Evolutionary conservation across 495 filamentous ascomycete species (phyloP).

Genomic region (Xylaria longipes): DNA sequence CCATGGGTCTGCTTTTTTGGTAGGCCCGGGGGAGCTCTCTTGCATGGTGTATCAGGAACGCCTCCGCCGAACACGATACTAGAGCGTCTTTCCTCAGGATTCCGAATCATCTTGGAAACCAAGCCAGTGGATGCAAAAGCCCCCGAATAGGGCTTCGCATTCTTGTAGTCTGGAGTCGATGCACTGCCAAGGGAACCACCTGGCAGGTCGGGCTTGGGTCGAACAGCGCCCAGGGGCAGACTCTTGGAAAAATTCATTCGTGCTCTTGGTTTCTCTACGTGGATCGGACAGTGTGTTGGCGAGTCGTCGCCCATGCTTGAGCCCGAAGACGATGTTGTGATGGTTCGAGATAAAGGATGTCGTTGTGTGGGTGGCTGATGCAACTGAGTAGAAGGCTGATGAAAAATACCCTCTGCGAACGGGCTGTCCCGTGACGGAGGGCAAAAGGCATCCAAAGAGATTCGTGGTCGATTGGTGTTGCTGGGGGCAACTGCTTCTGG

Average conservation of each 20-base stretch:
- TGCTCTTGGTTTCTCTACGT: slow-evolving; percentile 53
- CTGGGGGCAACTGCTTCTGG: slow-evolving; percentile 57
- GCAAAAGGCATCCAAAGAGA: slow-evolving; percentile 78
- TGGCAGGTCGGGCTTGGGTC: slow-evolving; percentile 28
- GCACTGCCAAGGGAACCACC: slow-evolving; percentile 49
- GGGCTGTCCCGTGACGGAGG: slow-evolving; percentile 66
- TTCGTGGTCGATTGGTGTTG: slow-evolving; percentile 64
- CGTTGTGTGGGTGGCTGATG: slow-evolving; percentile 60
- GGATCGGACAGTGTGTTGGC: slow-evolving; percentile 68
- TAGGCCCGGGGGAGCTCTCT: slow-evolving; percentile 44
- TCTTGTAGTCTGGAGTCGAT: slow-evolving; percentile 84
- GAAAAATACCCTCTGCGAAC: slow-evolving; percentile 62
- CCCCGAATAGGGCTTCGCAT: slow-evolving; percentile 79
- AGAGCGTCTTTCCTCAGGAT: slow-evolving; percentile 52
- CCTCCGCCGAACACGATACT: slow-evolving; percentile 33
- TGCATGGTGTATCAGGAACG: slow-evolving; percentile 96
- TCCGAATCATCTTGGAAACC: slow-evolving; percentile 79
- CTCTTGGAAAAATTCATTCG: slow-evolving; percentile 79
- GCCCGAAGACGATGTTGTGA: slow-evolving; percentile 82
- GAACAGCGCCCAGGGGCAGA: slow-evolving; percentile 60
- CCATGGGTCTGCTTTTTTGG: slow-evolving; percentile 62
- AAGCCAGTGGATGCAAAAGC: slow-evolving; percentile 95
- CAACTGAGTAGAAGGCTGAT: slow-evolving; percentile 62
- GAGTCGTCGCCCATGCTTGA: slow-evolving; percentile 80
- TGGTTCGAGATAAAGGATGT: slow-evolving; percentile 83